Conservation (phyloP, 179 eudicot genomes). For the Drosera spatulata region DNA sequence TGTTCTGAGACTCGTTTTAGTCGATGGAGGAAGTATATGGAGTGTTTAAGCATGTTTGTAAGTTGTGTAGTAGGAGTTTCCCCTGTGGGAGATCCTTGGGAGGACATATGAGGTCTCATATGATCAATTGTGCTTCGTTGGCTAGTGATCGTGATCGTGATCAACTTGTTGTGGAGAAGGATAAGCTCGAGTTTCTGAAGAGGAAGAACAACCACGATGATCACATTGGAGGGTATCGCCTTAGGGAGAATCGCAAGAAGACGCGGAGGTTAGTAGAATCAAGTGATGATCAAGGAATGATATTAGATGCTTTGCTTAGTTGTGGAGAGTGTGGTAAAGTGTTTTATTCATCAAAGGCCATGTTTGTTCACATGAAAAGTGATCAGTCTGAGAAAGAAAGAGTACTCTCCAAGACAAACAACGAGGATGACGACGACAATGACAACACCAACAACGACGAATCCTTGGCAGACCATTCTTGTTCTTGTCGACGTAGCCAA, state of each 20-base stretch:
- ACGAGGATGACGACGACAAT: constrained; percentile 10
- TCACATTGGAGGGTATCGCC: constrained; percentile 21
- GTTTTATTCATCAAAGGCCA: constrained; percentile 48
- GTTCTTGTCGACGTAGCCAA: too few species aligned
- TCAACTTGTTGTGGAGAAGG: constrained; percentile 5
- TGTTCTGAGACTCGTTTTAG: not conserved
- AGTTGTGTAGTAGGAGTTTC: constrained; percentile 64
- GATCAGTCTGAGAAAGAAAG: constrained; percentile 28
- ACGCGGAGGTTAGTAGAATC: constrained; percentile 34
- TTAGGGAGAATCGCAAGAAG: constrained; percentile 47
- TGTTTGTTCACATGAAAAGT: constrained; percentile 60
- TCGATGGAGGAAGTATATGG: not conserved
- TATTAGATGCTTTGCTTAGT: constrained; percentile 12
- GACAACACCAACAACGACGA: too few species aligned
- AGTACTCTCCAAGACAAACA: too few species aligned
- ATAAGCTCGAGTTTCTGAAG: not conserved
- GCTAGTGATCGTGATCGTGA: too few species aligned
- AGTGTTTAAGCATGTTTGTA: constrained; percentile 40
- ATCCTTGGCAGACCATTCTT: too few species aligned
- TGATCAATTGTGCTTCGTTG: constrained; percentile 15
- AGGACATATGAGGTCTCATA: constrained; percentile 96
- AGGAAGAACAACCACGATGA: not conserved
- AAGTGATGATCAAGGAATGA: not conserved
- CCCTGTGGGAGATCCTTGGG: constrained; percentile 90
- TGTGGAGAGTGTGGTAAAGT: constrained; percentile 37